Conservation (phyloP, 257 asterid species). For the Parsonsia alboflavescens region DNA sequence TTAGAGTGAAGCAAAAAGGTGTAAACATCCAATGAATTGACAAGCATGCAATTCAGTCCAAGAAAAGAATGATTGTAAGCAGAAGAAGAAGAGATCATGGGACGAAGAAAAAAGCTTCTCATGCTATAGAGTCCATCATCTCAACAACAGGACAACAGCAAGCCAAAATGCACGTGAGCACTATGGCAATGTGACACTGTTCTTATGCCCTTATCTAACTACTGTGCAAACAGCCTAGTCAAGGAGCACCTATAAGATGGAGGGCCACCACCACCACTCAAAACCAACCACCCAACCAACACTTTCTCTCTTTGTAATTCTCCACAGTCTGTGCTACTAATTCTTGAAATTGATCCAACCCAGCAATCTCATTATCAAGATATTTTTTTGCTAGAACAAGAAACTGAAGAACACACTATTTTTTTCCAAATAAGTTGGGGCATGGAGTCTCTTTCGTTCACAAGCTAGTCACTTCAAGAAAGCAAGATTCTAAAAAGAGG, state of each 20-base stretch:
- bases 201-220: not conserved
- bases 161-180: slow-evolving; percentile 2
- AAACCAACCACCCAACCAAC: no score
- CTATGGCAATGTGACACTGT: slow-evolving; percentile 6
- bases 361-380: not conserved
- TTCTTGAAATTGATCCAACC: not conserved
- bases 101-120: not conserved
- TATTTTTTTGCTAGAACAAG: not conserved
- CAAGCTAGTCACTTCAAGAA: not conserved
- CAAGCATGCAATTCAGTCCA: not conserved
- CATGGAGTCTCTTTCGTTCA: not conserved
- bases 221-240: not conserved
- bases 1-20: not conserved
- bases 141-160: not conserved
- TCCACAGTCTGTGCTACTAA: not conserved
- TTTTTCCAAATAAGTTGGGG: no score
- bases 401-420: not conserved
- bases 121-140: not conserved
- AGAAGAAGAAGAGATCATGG: not conserved
- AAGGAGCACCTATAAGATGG: not conserved
- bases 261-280: not conserved
- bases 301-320: not conserved
- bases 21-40: not conserved
- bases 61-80: not conserved
- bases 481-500: not conserved